phyloP scores from a whole-genome alignment of 768 basidiomycete species.

The Calocybe gangraenosa region DNA sequence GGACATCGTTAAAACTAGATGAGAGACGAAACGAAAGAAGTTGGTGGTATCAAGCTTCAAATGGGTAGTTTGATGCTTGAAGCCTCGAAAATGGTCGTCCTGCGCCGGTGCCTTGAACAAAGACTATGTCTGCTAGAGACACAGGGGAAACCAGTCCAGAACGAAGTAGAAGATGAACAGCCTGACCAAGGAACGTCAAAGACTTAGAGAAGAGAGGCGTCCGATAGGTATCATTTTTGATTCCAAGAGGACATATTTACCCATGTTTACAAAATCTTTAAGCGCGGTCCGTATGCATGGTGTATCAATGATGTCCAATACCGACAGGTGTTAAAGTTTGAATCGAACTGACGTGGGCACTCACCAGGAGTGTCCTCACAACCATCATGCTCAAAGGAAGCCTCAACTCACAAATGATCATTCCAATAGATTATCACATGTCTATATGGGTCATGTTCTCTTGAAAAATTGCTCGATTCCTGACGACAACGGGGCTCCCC shows the following conservation, averaged over 20 bases:
- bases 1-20: conserved; percentile 7
- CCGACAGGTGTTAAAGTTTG: not conserved
- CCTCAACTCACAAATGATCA: not conserved
- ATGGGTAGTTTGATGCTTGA: conserved; percentile 8
- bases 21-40: conserved; percentile 9
- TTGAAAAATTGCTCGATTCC: conserved; percentile 20
- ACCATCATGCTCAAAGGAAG: conserved; percentile 11
- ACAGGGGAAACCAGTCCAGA: conserved; percentile 21
- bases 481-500: conserved; percentile 6
- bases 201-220: conserved; percentile 8
- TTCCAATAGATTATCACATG: not conserved
- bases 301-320: not conserved
- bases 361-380: conserved; percentile 3
- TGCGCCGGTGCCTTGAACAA: conserved; percentile 28
- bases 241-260: conserved; percentile 9
- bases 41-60: not conserved
- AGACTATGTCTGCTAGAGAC: conserved; percentile 17
- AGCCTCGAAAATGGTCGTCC: conserved; percentile 34
- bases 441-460: conserved; percentile 4
- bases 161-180: conserved; percentile 15
- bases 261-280: conserved; percentile 8
- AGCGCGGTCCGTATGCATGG: not conserved
- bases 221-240: conserved; percentile 7
- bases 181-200: conserved; percentile 12
- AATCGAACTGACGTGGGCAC: conserved; percentile 4